Base-by-base conservation (phyloP, 805 yeast species). In the Huiozyma sinensis region DNA sequence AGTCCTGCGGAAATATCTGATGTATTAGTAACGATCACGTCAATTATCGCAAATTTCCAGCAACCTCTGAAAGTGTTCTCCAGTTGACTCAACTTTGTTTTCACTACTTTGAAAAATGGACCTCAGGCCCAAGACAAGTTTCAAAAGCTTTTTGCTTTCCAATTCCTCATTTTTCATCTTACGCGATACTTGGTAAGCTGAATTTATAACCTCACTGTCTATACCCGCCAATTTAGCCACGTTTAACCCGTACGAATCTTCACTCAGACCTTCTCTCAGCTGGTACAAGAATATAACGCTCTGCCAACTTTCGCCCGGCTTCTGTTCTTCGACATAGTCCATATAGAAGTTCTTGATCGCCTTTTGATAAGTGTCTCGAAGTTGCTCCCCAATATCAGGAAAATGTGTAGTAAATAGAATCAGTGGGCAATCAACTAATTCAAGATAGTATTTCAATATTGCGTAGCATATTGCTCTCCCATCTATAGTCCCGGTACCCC, bases 331-430 rank as follows among this genome's bases (percentile, higher is more conserved):
- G 11, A 71, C 53, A 52, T 68, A 84, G 13, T 82, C 88, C 87
- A 88, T 80, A 52, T 82, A 87, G 60, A 70, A 81, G 54, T 81
- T 82, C 17, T 67, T 67, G 8, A 81, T 78, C 3, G 60, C 50
- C 1, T 49, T 47, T 3, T 63, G 51, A 35, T 75, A 77, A 11
- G n/a, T 42, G 33, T 40, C 38, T 13, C 38, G 33, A 6, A 48
- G 11, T 33, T 82, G 68, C 13, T 67, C 64, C 44, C 79, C 73
- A 36, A 88, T 64, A 13, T 76, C 70, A 6, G 89, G 88, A 54
- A 79, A 88, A 61, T 88, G 97, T 0, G 97, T 88, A 33, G 89
- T 83, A 61, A 87, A 88, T 36, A 88, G 64, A 0, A 83, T 73
- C 45, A 83, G 65, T 0, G 89, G 81, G 24, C 65, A 56, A 4